Percentiles rank a stretch among this genome's conserved stretches.
These are phyloP conservation scores for Suillus discolor DNA, from an alignment of 768 basidiomycete species.

Conservation along the genomic window DNA sequence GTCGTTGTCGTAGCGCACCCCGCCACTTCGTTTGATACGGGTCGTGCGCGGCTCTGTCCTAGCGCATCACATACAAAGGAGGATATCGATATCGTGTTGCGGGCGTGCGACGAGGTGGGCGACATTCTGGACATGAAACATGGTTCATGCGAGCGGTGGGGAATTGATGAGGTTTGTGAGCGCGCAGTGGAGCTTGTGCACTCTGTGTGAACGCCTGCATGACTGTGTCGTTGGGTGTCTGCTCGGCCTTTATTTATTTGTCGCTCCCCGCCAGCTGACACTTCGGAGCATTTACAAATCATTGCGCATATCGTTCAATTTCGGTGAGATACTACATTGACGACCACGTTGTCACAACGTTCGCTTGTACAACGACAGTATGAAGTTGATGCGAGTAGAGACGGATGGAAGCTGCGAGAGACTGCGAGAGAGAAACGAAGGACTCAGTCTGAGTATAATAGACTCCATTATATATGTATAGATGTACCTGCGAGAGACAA, in stretches of 20 bases:
- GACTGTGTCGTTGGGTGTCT: not conserved
- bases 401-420: too few species aligned
- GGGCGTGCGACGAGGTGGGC: not conserved
- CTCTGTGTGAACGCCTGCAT: not conserved
- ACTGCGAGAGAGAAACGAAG: too few species aligned
- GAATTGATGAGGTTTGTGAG: not conserved
- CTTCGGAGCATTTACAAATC: not conserved
- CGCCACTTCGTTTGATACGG: not conserved
- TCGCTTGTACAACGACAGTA: too few species aligned
- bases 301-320: not conserved
- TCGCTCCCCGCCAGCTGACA: not conserved
- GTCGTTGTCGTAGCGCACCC: not conserved
- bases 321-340: not conserved
- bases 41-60: not conserved
- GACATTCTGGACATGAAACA: not conserved
- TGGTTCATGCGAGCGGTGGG: not conserved
- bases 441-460: too few species aligned
- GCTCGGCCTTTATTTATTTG: not conserved
- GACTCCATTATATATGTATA: too few species aligned
- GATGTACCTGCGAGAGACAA: too few species aligned
- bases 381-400: too few species aligned
- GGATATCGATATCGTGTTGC: not conserved
- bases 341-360: too few species aligned
- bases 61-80: not conserved
- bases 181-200: not conserved